These are phyloP conservation scores for Acanthamoeba divionensis DNA, from an alignment of 208 protist genomes.

Conservation along the genomic window DNA sequence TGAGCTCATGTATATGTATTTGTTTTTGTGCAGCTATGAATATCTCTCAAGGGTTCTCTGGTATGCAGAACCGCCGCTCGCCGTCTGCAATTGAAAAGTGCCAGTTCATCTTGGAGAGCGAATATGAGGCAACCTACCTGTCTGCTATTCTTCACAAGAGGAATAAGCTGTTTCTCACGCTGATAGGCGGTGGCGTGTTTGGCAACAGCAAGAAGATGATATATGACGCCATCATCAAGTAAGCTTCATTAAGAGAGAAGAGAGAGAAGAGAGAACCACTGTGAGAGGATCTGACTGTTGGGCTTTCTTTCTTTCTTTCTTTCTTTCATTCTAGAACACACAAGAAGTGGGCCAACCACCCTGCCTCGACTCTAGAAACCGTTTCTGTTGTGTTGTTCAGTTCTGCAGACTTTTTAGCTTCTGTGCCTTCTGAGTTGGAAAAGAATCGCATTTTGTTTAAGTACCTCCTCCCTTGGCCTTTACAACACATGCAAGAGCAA, in stretches of 20 bases:
- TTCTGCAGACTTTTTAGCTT: not conserved
- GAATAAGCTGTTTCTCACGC: slow-evolving; percentile 16
- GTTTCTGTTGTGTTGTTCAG: slow-evolving; percentile 26
- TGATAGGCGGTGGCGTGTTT: slow-evolving; percentile 53
- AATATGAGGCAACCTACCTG: slow-evolving; percentile 52
- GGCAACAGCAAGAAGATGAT: slow-evolving; percentile 38
- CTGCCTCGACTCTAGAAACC: not conserved
- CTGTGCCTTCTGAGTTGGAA: not conserved
- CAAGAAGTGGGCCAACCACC: slow-evolving; percentile 51
- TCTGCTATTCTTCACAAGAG: slow-evolving; percentile 22
- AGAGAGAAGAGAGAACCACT: no score
- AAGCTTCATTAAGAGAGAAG: no score
- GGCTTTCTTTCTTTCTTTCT: no score
- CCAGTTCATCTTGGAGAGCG: slow-evolving; percentile 51
- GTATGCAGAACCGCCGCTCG: not conserved
- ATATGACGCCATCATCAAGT: slow-evolving; percentile 36
- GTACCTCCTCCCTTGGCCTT: not conserved
- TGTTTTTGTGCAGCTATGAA: slow-evolving; percentile 36
- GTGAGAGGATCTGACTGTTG: no score
- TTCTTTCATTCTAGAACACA: no score
- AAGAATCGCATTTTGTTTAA: not conserved
- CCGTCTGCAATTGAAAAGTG: not conserved
- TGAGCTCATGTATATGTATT: no score
- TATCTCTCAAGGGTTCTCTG: slow-evolving; percentile 38
- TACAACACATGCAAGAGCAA: no score